These are phyloP conservation scores for Craterostigma plantagineum DNA, from an alignment of 257 asterid genomes.

Conservation along the genomic window DNA sequence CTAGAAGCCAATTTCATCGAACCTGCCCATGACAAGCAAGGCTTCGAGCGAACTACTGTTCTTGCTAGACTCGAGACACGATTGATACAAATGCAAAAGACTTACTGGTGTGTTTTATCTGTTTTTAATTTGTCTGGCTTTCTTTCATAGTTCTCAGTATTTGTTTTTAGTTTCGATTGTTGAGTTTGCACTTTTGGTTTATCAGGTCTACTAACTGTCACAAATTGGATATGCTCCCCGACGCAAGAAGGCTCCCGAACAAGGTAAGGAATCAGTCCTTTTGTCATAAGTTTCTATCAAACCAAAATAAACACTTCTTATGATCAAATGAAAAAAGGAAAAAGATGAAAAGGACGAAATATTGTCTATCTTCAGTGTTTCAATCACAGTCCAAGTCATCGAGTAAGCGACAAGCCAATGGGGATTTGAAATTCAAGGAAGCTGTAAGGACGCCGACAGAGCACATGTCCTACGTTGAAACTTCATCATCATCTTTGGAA, in stretches of 20 bases:
- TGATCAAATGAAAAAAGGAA: no score
- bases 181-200: slow-evolving; percentile 5
- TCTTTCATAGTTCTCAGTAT: slow-evolving; percentile 1
- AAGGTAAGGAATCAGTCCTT: slow-evolving; percentile 21
- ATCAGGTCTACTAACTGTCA: slow-evolving; percentile 56
- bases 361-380: slow-evolving; percentile 11
- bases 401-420: slow-evolving; percentile 19
- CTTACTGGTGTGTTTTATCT: slow-evolving; percentile 54
- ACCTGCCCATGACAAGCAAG: slow-evolving; percentile 99
- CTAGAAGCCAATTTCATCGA: slow-evolving; percentile 97
- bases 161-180: slow-evolving; percentile 1
- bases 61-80: slow-evolving; percentile 70
- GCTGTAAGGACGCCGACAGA: slow-evolving; percentile 21
- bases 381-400: slow-evolving; percentile 18
- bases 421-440: slow-evolving; percentile 18
- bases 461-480: slow-evolving; percentile 13
- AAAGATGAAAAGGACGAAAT: slow-evolving; percentile 8
- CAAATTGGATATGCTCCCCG: slow-evolving; percentile 86
- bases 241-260: slow-evolving; percentile 16
- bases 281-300: slow-evolving; percentile 1
- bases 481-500: slow-evolving; percentile 31
- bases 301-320: neutral
- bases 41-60: slow-evolving; percentile 86
- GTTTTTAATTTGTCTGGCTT: slow-evolving; percentile 3
- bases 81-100: slow-evolving; percentile 59